phyloP scores from a whole-genome alignment of 2,329 filamentous ascomycete genomes.

The Neofusicoccum umdonicola region DNA sequence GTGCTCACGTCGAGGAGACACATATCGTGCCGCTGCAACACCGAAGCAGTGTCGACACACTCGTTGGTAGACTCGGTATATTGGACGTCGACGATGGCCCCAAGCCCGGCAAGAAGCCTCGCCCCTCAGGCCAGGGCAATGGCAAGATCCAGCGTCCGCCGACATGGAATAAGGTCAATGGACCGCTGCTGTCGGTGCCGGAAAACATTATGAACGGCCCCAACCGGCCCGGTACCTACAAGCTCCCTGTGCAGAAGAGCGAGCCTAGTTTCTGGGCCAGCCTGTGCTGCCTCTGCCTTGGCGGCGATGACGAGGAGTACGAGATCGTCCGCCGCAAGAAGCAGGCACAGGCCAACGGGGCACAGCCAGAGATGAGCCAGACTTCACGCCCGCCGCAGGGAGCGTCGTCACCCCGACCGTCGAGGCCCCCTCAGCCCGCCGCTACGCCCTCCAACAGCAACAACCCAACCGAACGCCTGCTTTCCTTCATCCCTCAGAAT shows the following conservation, averaged over 20 bases:
- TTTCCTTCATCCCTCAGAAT: conserved; percentile 67
- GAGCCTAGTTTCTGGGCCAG: conserved; percentile 41
- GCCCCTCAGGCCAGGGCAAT: conserved; percentile 23
- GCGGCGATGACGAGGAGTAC: conserved; percentile 39
- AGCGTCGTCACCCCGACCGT: conserved; percentile 24
- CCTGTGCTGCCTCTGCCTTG: conserved; percentile 39
- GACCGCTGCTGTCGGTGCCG: conserved; percentile 45
- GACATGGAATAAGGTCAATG: conserved; percentile 46
- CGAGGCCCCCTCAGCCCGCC: conserved; percentile 18
- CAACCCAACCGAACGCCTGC: conserved; percentile 42
- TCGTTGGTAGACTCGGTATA: conserved; percentile 75
- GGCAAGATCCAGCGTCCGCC: conserved; percentile 37
- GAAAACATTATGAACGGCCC: conserved; percentile 31
- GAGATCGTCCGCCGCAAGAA: conserved; percentile 44
- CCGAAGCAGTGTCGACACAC: conserved; percentile 79
- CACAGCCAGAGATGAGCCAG: conserved; percentile 20
- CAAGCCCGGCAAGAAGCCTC: conserved; percentile 12
- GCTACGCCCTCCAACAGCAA: not conserved
- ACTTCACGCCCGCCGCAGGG: conserved; percentile 24
- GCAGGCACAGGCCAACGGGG: conserved; percentile 22
- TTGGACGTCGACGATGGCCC: conserved; percentile 57
- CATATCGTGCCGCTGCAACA: conserved; percentile 59
- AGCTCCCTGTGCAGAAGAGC: conserved; percentile 18
- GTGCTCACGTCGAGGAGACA: conserved; percentile 28
- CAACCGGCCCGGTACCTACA: conserved; percentile 5